These are phyloP conservation scores for Acrodontium crateriforme DNA, from an alignment of 2,329 filamentous ascomycete species.

Conservation along the genomic window DNA sequence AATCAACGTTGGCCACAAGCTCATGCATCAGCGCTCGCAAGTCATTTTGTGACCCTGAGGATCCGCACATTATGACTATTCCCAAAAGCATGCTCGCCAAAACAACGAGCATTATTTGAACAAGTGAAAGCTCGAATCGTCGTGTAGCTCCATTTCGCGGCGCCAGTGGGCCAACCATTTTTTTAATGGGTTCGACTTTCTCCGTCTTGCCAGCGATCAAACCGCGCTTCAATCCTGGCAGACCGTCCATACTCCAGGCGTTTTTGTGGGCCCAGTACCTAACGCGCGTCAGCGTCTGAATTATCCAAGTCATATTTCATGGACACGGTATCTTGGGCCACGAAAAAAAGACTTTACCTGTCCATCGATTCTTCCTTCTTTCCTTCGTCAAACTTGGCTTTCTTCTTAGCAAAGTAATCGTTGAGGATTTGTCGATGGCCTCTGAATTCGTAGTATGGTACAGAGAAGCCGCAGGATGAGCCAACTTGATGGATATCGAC, in stretches of 20 bases:
- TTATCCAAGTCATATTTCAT: background rate
- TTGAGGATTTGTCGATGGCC: slow-evolving; percentile 27
- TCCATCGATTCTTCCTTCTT: slow-evolving; percentile 29
- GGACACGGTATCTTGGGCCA: background rate
- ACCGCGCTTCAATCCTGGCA: slow-evolving; percentile 30
- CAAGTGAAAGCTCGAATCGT: no score
- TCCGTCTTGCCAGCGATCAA: slow-evolving; percentile 24
- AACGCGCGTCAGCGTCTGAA: background rate
- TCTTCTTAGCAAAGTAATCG: slow-evolving; percentile 28
- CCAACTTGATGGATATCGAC: slow-evolving; percentile 32
- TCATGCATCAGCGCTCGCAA: no score
- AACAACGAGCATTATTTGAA: no score
- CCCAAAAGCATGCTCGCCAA: no score
- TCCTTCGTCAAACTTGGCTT: slow-evolving; percentile 21
- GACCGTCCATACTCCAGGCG: slow-evolving; percentile 29
- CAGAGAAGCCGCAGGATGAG: slow-evolving; percentile 29
- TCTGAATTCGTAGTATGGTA: slow-evolving; percentile 32
- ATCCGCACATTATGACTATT: no score
- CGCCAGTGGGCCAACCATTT: slow-evolving; percentile 27
- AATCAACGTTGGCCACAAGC: no score
- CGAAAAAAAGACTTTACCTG: slow-evolving; percentile 10
- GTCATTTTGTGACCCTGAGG: no score
- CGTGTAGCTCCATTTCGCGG: slow-evolving; percentile 8
- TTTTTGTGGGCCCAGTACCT: slow-evolving; percentile 34
- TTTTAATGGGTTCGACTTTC: slow-evolving; percentile 27